Percentiles rank a stretch among this genome's conserved stretches.
Evolutionary conservation across 805 yeast species (phyloP).

Genomic region (Saturnispora diversa): DNA sequence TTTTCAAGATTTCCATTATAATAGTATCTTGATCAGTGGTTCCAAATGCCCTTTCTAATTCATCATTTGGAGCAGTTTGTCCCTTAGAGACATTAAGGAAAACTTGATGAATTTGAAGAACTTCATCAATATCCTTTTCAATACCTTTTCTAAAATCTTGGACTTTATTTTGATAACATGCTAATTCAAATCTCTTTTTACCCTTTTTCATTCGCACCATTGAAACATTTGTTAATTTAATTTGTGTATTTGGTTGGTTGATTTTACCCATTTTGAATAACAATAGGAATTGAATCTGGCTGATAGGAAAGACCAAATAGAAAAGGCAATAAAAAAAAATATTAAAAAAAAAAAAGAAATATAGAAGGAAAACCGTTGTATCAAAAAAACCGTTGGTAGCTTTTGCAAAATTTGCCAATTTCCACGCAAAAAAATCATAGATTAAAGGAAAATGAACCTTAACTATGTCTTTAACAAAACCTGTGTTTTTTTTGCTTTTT

Average conservation of each 20-base stretch:
- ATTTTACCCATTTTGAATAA: conserved; percentile 36
- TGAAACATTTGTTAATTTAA: conserved; percentile 88
- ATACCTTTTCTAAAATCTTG: conserved; percentile 87
- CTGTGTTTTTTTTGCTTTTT: conserved; percentile 1
- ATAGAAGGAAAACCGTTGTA: not conserved
- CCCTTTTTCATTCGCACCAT: conserved; percentile 86
- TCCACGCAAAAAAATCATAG: conserved; percentile 2
- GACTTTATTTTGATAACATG: conserved; percentile 94
- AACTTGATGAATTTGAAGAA: conserved; percentile 90
- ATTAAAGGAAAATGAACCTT: not conserved
- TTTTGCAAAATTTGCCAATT: not conserved
- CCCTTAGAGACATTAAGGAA: conserved; percentile 92
- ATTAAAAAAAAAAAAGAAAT: not conserved
- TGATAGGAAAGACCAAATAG: no score
- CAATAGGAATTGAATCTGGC: no score
- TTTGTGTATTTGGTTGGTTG: conserved; percentile 83
- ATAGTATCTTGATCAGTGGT: conserved; percentile 68
- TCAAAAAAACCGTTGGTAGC: not conserved
- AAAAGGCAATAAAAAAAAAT: no score
- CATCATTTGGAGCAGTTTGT: conserved; percentile 82
- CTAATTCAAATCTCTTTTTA: conserved; percentile 86
- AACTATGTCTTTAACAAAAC: not conserved
- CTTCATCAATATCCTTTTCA: conserved; percentile 93
- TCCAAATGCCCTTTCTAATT: conserved; percentile 64
- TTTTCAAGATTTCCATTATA: conserved; percentile 71